phyloP scores from a whole-genome alignment of 441 rosid genomes.

The Erysimum pusillum region DNA sequence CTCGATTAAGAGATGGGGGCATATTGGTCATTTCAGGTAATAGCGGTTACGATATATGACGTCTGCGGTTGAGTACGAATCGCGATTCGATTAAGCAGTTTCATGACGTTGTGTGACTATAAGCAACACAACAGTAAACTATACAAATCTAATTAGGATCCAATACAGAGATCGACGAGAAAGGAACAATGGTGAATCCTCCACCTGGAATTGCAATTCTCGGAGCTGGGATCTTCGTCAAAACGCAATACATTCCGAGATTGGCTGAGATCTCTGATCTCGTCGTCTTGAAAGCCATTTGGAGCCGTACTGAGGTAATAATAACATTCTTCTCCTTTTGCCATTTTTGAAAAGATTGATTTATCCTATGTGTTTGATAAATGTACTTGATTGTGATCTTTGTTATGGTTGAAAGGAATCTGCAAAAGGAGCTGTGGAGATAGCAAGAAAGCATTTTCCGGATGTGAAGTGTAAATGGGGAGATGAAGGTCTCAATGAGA shows the following conservation, averaged over 20 bases:
- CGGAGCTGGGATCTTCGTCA: conserved; percentile 96
- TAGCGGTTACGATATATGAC: conserved; percentile 1
- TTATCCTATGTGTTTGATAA: not conserved
- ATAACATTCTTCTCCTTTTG: not conserved
- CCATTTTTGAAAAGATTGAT: not conserved
- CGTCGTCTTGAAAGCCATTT: conserved; percentile 68
- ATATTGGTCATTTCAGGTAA: not conserved
- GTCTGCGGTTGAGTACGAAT: conserved; percentile 25
- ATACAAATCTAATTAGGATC: conserved; percentile 9
- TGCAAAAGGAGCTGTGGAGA: conserved; percentile 77
- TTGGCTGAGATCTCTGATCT: conserved; percentile 88
- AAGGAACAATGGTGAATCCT: conserved; percentile 53
- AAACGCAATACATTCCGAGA: conserved; percentile 85
- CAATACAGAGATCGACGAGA: not conserved
- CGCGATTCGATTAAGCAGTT: not conserved
- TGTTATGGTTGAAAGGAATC: conserved; percentile 67
- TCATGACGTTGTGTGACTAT: not conserved
- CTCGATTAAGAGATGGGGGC: conserved; percentile 18
- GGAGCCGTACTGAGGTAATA: conserved; percentile 92
- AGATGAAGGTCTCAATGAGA: conserved; percentile 78
- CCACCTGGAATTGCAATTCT: conserved; percentile 73
- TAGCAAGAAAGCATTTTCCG: conserved; percentile 81
- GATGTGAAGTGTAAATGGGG: conserved; percentile 91
- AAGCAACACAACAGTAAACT: conserved; percentile 15
- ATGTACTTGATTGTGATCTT: conserved; percentile 14